Base-by-base conservation (phyloP, 2,329 filamentous ascomycete species). In the Ascochyta rabiei region DNA sequence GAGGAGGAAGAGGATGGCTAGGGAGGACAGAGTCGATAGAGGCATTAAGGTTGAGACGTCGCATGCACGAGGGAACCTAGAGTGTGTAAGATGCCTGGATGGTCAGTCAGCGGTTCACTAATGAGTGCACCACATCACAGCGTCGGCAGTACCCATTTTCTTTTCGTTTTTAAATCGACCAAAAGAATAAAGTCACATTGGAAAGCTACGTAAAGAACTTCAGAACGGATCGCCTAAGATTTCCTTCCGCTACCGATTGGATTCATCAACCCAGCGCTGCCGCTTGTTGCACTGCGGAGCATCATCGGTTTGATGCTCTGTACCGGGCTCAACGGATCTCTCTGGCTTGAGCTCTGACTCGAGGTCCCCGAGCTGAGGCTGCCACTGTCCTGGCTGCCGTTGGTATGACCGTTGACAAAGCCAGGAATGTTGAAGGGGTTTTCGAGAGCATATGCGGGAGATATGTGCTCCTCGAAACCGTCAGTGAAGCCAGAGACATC, bases 401-500 rank as follows among this genome's bases (percentile, higher is more conserved):
- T 74, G 45, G 63, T 58, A 33, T 43, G 47, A 4, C 70, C 71
- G 47, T 72, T 72, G 45, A 68, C 57, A 39, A 76, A 72, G 35
- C 74, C 77, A 45, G 74, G 69, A 16, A 70, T 71, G 53, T 70
- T 73, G 59, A 73, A 76, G 3, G 75, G 73, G 50, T 75, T 74
- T 13, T 72, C 64, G 34, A 73, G 68, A 41, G 63, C 51, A 30
- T 70, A 60, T 5, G 48, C 57, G 8, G 67, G 68, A 12, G 69
- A 70, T 2, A 59, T 51, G 21, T 62, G 62, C 28, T 77, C 70
- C 43, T 77, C 75, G 52, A 76, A 73, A 50, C 74, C 71, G 34
- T 82, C 81, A 16, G 80, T 82, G 66, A 82, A 81, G 52, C 78
- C 79, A 39, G 78, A 81, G 60, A 80, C 75, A 59, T 79, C 79